Evolutionary conservation across 2,329 filamentous ascomycete genomes (phyloP).

Genomic region (Aspergillus transmontanensis): DNA sequence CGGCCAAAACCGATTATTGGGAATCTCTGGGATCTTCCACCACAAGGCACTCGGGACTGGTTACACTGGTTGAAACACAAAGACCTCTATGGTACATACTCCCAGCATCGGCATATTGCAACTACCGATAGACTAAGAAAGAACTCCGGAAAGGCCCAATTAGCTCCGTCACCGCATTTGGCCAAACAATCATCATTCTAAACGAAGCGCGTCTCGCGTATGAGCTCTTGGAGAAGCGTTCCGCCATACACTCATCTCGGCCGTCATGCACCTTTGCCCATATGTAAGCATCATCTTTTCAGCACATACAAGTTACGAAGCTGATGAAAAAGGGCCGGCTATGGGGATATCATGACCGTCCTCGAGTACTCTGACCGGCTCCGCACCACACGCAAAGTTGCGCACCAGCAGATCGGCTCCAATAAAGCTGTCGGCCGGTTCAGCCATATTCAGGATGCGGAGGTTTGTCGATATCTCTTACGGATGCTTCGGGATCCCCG

Average conservation of each 20-base stretch:
- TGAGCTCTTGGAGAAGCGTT: slow-evolving; percentile 41
- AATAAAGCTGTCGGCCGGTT: slow-evolving; percentile 44
- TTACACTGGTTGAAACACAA: slow-evolving; percentile 50
- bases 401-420: slow-evolving; percentile 50
- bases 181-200: slow-evolving; percentile 41
- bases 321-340: slow-evolving; percentile 38
- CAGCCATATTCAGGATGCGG: slow-evolving; percentile 46
- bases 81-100: slow-evolving; percentile 38
- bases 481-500: slow-evolving; percentile 44
- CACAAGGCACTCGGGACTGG: slow-evolving; percentile 40
- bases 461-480: slow-evolving; percentile 49
- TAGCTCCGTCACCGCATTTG: slow-evolving; percentile 41
- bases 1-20: slow-evolving; percentile 52
- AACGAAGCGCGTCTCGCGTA: slow-evolving; percentile 34
- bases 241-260: slow-evolving; percentile 32
- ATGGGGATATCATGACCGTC: slow-evolving; percentile 39
- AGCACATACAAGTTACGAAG: not conserved
- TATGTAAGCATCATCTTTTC: slow-evolving; percentile 32
- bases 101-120: not conserved
- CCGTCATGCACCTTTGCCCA: slow-evolving; percentile 38
- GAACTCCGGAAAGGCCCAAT: slow-evolving; percentile 31
- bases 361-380: slow-evolving; percentile 42
- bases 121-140: not conserved
- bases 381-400: slow-evolving; percentile 49
- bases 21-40: slow-evolving; percentile 54